Evolutionary conservation across 225 moss, liverwort and hornwort genomes (phyloP).

Genomic region (Physcomitrellopsis africana): DNA sequence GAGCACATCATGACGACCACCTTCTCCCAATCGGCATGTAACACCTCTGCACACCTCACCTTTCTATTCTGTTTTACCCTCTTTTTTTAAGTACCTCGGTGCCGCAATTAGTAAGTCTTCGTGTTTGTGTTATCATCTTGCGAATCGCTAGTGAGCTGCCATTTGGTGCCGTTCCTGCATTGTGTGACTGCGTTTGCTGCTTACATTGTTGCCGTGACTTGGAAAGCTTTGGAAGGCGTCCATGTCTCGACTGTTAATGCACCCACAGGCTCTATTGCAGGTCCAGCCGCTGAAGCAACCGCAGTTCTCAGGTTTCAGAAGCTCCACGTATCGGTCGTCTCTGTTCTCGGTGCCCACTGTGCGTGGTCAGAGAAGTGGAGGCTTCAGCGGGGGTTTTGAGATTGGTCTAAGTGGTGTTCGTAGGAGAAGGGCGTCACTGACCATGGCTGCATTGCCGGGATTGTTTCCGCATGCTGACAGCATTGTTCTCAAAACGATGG

Average conservation of each 20-base stretch:
- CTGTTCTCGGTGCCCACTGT: neutral
- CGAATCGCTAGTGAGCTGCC: too few relatives aligned
- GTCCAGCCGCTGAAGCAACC: neutral
- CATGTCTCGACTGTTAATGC: neutral
- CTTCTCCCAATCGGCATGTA: too few relatives aligned
- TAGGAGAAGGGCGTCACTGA: neutral
- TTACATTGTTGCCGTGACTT: too few relatives aligned
- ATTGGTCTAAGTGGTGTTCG: neutral
- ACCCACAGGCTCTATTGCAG: neutral
- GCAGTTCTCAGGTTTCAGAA: neutral
- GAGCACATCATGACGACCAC: too few relatives aligned
- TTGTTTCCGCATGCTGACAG: slow-evolving; percentile 31
- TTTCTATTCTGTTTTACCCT: too few relatives aligned
- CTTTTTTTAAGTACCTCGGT: too few relatives aligned
- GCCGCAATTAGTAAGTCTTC: too few relatives aligned
- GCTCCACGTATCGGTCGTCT: neutral
- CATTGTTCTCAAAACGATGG: slow-evolving; percentile 5
- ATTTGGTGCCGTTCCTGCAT: too few relatives aligned
- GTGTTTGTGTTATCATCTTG: too few relatives aligned
- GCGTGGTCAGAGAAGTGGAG: neutral
- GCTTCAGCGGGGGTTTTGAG: neutral
- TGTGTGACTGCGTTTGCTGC: too few relatives aligned
- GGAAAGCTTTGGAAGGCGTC: too few relatives aligned
- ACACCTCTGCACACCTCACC: too few relatives aligned
- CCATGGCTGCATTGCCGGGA: slow-evolving; percentile 31